Percentiles rank a stretch among this genome's conserved stretches.
These are phyloP conservation scores for Claviceps africana DNA, from an alignment of 2,329 filamentous ascomycete species.

Conservation along the genomic window DNA sequence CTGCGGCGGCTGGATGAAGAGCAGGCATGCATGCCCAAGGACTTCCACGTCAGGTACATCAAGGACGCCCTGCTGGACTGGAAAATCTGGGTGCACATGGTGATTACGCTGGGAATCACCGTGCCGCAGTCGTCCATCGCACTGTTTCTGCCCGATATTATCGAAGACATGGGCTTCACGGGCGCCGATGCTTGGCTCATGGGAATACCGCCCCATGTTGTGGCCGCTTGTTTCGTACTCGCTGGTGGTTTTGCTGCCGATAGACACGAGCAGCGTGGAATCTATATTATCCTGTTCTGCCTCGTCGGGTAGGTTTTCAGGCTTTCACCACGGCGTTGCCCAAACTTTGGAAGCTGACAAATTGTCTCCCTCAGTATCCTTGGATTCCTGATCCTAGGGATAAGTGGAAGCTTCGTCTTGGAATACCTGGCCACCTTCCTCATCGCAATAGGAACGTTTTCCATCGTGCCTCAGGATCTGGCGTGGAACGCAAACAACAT, in stretches of 20 bases:
- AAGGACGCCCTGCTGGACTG: conserved; percentile 44
- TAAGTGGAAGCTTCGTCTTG: conserved; percentile 21
- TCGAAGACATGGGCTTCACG: conserved; percentile 22
- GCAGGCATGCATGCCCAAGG: conserved; percentile 36
- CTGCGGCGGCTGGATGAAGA: conserved; percentile 28
- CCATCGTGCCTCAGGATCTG: conserved; percentile 39
- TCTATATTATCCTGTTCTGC: conserved; percentile 25
- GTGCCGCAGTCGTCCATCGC: conserved; percentile 25
- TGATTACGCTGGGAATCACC: conserved; percentile 46
- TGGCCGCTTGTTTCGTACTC: conserved; percentile 23
- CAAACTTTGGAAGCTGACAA: background rate
- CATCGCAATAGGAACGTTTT: conserved; percentile 28
- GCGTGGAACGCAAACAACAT: conserved; percentile 49
- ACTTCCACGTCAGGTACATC: conserved; percentile 41
- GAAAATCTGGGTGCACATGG: conserved; percentile 40
- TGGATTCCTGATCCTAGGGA: conserved; percentile 20
- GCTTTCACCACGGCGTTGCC: background rate
- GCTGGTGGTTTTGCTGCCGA: conserved; percentile 30
- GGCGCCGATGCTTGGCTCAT: conserved; percentile 24
- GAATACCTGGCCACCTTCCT: conserved; percentile 37
- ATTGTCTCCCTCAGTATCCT: conserved; percentile 12
- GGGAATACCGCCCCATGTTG: conserved; percentile 24
- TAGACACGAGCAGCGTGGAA: conserved; percentile 20
- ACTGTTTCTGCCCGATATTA: conserved; percentile 24
- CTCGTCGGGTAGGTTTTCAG: conserved; percentile 17